phyloP scores from a whole-genome alignment of 73 alveolate genomes.

The Urostyla sp. region DNA sequence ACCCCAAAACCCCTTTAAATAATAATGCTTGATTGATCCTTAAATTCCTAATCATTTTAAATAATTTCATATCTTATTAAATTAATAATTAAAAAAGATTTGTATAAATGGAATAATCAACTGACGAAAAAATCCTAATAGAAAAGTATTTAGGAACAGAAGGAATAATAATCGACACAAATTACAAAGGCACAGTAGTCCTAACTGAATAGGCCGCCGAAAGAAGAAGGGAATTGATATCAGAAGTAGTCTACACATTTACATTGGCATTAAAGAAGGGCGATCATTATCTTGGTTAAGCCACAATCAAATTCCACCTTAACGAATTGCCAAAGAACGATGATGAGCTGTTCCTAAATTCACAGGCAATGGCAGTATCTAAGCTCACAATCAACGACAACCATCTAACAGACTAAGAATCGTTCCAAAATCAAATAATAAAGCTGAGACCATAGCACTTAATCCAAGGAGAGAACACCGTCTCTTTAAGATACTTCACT shows the following conservation, averaged over 20 bases:
- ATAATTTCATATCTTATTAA: too few species aligned
- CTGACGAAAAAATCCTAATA: background rate
- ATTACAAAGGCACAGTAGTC: slow-evolving; percentile 31
- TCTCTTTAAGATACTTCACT: slow-evolving; percentile 51
- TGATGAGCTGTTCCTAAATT: slow-evolving; percentile 60
- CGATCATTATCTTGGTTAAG: slow-evolving; percentile 56
- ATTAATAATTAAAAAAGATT: background rate
- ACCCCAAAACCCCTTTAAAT: too few species aligned
- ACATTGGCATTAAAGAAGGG: slow-evolving; percentile 58
- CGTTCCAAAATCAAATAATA: slow-evolving; percentile 54
- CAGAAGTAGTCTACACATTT: slow-evolving; percentile 43
- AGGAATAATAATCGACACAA: slow-evolving; percentile 20
- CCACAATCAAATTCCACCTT: slow-evolving; percentile 28
- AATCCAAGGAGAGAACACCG: slow-evolving; percentile 38
- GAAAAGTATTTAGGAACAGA: slow-evolving; percentile 9
- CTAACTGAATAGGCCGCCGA: slow-evolving; percentile 56
- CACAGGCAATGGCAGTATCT: slow-evolving; percentile 54
- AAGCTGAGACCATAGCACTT: background rate
- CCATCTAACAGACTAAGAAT: background rate
- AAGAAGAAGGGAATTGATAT: slow-evolving; percentile 49
- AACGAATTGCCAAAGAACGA: slow-evolving; percentile 38
- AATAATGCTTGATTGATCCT: too few species aligned
- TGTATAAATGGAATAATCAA: slow-evolving; percentile 19
- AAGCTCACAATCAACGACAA: slow-evolving; percentile 40
- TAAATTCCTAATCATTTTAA: too few species aligned